Conservation (phyloP, 257 asterid species). For the Ilex asprella region DNA sequence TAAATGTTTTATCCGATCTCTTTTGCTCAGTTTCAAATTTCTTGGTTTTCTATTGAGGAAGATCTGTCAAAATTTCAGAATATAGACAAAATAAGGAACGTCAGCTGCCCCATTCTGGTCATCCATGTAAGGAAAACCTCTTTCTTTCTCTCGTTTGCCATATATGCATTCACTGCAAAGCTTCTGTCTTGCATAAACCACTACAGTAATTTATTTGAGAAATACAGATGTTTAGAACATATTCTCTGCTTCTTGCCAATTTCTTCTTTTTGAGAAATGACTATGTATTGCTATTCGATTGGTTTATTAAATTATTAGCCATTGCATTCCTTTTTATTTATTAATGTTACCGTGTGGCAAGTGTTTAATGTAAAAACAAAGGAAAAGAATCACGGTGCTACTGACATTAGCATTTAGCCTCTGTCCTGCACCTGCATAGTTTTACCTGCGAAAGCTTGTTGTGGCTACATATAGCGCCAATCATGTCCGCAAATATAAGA, state of each 20-base stretch:
- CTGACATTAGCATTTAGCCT: too few species aligned
- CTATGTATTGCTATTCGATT: not conserved
- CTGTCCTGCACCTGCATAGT: too few species aligned
- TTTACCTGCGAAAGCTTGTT: too few species aligned
- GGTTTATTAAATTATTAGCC: too few species aligned
- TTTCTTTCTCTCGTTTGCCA: slow-evolving; percentile 2
- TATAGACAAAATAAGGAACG: slow-evolving; percentile 82
- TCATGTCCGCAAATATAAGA: too few species aligned
- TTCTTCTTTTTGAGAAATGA: not conserved
- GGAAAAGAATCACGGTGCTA: too few species aligned
- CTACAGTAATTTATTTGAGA: too few species aligned
- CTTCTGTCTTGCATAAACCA: not conserved
- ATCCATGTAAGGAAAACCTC: slow-evolving; percentile 71
- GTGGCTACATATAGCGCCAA: too few species aligned
- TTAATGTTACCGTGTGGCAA: too few species aligned
- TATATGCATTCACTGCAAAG: not conserved
- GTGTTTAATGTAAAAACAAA: too few species aligned
- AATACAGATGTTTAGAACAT: too few species aligned
- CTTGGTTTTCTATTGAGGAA: slow-evolving; percentile 8
- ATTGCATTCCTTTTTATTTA: too few species aligned
- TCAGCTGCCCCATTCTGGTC: slow-evolving; percentile 86
- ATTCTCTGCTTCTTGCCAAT: not conserved
- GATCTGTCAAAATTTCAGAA: slow-evolving; percentile 39
- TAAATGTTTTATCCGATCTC: not conserved
- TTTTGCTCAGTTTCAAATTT: slow-evolving; percentile 4